Percentiles rank a stretch among this genome's conserved stretches.
Conservation (phyloP, 805 yeast species). For the Metschnikowia cubensis region DNA sequence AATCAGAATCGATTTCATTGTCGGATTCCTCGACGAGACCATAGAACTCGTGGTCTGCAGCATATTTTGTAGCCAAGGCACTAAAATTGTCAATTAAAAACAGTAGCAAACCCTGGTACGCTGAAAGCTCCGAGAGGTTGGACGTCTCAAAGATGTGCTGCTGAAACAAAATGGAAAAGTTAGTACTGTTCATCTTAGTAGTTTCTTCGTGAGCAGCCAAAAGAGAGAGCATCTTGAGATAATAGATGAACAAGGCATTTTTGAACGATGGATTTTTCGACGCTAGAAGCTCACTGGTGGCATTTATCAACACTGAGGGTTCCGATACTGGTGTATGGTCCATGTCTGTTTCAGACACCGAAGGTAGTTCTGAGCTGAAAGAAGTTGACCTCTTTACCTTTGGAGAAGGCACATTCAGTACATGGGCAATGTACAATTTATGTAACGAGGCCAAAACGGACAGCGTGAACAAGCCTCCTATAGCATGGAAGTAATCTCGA, state of each 20-base stretch:
- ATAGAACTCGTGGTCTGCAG: constrained; percentile 5
- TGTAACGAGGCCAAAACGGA: constrained; percentile 7
- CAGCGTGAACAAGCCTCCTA: constrained; percentile 12
- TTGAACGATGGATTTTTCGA: constrained; percentile 14
- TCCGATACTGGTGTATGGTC: constrained; percentile 6
- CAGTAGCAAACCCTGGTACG: constrained; percentile 12
- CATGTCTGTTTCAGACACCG: constrained; percentile 6
- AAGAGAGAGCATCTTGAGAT: constrained; percentile 14
- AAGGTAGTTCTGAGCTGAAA: constrained; percentile 8
- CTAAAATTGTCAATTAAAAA: constrained; percentile 18
- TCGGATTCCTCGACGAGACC: constrained; percentile 13
- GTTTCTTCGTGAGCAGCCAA: constrained; percentile 16
- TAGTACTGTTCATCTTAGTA: constrained; percentile 28
- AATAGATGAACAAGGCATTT: constrained; percentile 19
- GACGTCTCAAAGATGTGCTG: constrained; percentile 26
- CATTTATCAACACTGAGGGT: constrained; percentile 6
- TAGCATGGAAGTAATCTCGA: constrained; percentile 14
- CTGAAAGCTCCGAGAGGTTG: constrained; percentile 11
- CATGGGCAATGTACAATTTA: constrained; percentile 4
- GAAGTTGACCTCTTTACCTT: constrained; percentile 11
- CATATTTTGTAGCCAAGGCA: constrained; percentile 10
- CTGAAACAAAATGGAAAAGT: constrained; percentile 30
- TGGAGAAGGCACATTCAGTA: constrained; percentile 7
- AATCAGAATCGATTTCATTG: not conserved
- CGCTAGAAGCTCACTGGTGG: constrained; percentile 14